phyloP scores from a whole-genome alignment of 78 protist genomes.

The Cavenderia fasciculata region DNA sequence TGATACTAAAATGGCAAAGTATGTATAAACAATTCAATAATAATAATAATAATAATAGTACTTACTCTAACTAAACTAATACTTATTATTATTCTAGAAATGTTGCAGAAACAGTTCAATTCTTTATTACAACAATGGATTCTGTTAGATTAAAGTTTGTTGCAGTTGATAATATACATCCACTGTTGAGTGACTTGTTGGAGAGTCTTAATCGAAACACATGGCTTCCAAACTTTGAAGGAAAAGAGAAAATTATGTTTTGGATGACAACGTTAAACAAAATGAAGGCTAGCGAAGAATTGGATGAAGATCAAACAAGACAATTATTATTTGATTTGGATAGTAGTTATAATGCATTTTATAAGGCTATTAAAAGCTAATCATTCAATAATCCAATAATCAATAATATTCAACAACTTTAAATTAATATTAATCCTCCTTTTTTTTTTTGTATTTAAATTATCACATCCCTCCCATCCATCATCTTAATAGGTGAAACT shows the following conservation, averaged over 20 bases:
- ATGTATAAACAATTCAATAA: not conserved
- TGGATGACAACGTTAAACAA: conserved; percentile 80
- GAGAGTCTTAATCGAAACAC: conserved; percentile 67
- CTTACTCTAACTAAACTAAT: not conserved
- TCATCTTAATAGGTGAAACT: too few relatives aligned
- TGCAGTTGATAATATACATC: conserved; percentile 90
- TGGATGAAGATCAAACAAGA: conserved; percentile 85
- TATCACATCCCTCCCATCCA: too few relatives aligned
- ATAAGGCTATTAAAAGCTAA: conserved; percentile 69
- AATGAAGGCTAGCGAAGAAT: conserved; percentile 89
- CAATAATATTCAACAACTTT: too few relatives aligned
- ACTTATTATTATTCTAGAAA: conserved; percentile 13
- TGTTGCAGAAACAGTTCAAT: conserved; percentile 88
- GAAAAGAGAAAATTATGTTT: conserved; percentile 70
- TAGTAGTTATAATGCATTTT: conserved; percentile 80
- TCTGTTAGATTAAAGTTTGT: conserved; percentile 80
- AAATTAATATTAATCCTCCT: not conserved
- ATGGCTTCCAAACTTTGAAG: conserved; percentile 81
- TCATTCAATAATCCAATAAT: not conserved
- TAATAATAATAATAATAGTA: not conserved
- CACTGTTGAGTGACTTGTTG: conserved; percentile 81
- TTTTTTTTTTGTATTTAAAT: not conserved
- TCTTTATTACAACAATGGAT: conserved; percentile 91
- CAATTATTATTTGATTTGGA: conserved; percentile 91
- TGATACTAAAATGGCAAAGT: conserved; percentile 65